A percentile compares a stretch with the other conserved stretches of the same genome.
Conservation (phyloP, 2,329 filamentous ascomycete species). For the Colletotrichum trifolii region DNA sequence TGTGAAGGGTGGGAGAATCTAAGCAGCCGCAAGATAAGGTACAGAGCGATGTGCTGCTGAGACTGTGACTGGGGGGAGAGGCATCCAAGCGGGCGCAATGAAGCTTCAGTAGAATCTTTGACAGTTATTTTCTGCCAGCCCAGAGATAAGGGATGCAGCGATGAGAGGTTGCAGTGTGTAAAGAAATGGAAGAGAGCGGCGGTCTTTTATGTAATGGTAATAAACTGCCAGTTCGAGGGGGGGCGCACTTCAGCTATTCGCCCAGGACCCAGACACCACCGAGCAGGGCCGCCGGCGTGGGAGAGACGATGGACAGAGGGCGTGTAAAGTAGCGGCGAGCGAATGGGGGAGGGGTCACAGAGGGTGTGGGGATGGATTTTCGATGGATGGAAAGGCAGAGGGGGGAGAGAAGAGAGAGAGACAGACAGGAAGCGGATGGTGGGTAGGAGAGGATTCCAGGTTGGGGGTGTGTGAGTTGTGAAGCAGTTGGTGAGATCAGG, state of each 20-base stretch:
- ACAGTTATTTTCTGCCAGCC: conserved; percentile 37
- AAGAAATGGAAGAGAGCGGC: conserved; percentile 38
- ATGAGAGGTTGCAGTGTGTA: conserved; percentile 41
- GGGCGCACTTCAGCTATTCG: conserved; percentile 33
- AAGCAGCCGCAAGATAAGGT: conserved; percentile 39
- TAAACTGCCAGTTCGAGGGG: conserved; percentile 35
- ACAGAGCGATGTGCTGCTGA: conserved; percentile 34
- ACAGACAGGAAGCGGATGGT: conserved; percentile 16
- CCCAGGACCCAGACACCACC: conserved; percentile 36
- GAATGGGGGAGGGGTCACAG: conserved; percentile 3
- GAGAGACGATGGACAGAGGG: conserved; percentile 10
- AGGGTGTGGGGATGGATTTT: conserved; percentile 9
- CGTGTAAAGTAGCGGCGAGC: conserved; percentile 18
- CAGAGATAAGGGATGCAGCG: conserved; percentile 39
- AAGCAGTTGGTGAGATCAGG: neutral
- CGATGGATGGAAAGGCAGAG: neutral
- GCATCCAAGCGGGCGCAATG: conserved; percentile 39
- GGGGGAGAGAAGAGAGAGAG: neutral
- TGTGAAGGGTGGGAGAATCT: conserved; percentile 38
- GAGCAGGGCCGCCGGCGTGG: conserved; percentile 35
- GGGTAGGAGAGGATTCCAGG: conserved; percentile 3
- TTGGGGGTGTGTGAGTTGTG: neutral
- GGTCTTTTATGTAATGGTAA: conserved; percentile 40
- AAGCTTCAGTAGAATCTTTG: conserved; percentile 37
- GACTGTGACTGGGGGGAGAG: conserved; percentile 37